Percentiles rank a stretch among this genome's conserved stretches.
phyloP scores from a whole-genome alignment of 768 basidiomycete species.

The Kondoa malvinella region DNA sequence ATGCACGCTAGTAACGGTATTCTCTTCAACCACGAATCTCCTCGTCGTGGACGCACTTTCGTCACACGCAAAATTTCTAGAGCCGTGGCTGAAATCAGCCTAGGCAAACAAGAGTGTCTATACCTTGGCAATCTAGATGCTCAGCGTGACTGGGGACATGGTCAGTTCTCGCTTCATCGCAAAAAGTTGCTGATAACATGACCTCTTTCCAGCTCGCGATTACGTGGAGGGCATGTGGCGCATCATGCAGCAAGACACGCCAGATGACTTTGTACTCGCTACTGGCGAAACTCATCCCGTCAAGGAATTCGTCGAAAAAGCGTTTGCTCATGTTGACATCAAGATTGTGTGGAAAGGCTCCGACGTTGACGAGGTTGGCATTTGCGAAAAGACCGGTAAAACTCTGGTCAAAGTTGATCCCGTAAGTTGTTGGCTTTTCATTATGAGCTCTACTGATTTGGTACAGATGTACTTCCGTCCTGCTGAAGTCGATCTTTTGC shows the following conservation, averaged over 20 bases:
- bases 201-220: slow-evolving; percentile 28
- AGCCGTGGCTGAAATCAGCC: slow-evolving; percentile 75
- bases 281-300: slow-evolving; percentile 93
- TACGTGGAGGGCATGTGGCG: slow-evolving; percentile 60
- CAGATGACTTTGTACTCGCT: slow-evolving; percentile 85
- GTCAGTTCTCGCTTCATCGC: slow-evolving; percentile 29
- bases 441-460: slow-evolving; percentile 51
- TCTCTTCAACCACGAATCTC: slow-evolving; percentile 95
- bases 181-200: slow-evolving; percentile 5
- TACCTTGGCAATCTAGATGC: slow-evolving; percentile 92
- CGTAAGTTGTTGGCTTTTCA: slow-evolving; percentile 50
- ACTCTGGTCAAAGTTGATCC: slow-evolving; percentile 70
- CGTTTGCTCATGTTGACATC: slow-evolving; percentile 55
- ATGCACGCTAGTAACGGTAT: slow-evolving; percentile 97
- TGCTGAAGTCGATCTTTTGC: slow-evolving; percentile 46
- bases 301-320: slow-evolving; percentile 75
- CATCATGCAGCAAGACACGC: slow-evolving; percentile 62
- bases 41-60: slow-evolving; percentile 81
- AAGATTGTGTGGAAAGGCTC: slow-evolving; percentile 54
- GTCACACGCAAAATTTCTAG: slow-evolving; percentile 88
- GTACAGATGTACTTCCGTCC: slow-evolving; percentile 13
- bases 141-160: slow-evolving; percentile 94
- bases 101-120: slow-evolving; percentile 75
- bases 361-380: slow-evolving; percentile 57
- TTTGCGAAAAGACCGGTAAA: slow-evolving; percentile 50